Percentiles rank a stretch among this genome's conserved stretches.
These are phyloP conservation scores for Pinus taeda DNA, from an alignment of 75 land plant species.

Conservation along the genomic window DNA sequence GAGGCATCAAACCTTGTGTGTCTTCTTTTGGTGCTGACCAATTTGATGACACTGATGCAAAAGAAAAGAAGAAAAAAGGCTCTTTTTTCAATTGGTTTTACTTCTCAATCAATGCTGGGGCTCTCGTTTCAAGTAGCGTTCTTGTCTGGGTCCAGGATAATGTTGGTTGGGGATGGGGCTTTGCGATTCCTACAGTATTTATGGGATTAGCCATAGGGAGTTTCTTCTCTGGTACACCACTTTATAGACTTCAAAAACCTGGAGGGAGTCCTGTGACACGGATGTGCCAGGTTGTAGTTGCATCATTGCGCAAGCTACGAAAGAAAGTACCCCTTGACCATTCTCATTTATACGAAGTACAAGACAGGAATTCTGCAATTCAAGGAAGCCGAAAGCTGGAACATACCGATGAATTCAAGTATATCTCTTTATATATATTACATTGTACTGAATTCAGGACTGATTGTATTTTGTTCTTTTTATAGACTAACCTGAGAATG, in stretches of 20 bases:
- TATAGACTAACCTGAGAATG: no score
- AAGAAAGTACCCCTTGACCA: conserved; percentile 39
- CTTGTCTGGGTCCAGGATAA: conserved; percentile 78
- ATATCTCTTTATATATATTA: background rate
- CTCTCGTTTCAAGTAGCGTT: conserved; percentile 68
- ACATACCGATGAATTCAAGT: conserved; percentile 72
- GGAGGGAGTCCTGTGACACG: conserved; percentile 85
- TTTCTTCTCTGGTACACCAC: conserved; percentile 62
- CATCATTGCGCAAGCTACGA: conserved; percentile 53
- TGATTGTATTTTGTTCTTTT: no score
- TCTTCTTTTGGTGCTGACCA: conserved; percentile 94
- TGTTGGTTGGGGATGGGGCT: no score
- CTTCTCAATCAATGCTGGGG: conserved; percentile 81
- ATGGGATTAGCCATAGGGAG: conserved; percentile 62
- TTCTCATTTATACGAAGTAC: conserved; percentile 50
- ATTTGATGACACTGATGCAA: conserved; percentile 74
- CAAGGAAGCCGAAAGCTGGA: conserved; percentile 78
- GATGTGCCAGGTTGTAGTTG: conserved; percentile 73
- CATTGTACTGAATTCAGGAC: no score
- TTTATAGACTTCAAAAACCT: conserved; percentile 73
- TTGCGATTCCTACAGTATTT: conserved; percentile 56
- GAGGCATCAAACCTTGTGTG: conserved; percentile 86
- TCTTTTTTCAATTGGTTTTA: conserved; percentile 99
- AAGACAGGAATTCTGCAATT: conserved; percentile 50
- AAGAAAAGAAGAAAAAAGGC: conserved; percentile 66